Evolutionary conservation across 179 eudicot species (phyloP), one percentile per base, ranked within the genome.

Genomic region (Beta lomatogona): DNA sequence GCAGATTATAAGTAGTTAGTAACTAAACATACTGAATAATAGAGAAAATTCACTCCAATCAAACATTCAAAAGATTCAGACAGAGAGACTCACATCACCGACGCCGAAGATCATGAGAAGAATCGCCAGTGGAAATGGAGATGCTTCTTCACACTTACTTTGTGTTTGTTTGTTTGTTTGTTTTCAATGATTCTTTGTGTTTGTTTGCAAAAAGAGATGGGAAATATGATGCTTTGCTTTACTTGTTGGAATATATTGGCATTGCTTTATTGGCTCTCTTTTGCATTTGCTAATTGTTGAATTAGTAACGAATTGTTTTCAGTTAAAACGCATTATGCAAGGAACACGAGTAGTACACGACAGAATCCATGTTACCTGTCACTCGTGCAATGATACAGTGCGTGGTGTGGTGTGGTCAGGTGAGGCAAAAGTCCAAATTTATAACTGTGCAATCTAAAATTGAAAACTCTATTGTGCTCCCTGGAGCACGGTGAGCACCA

Each of bases 161-260:
- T 21, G 67, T 63, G 45, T 66, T 13, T 66, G 70, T 28, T 10
- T 13, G 46, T 48, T 9, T 48, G 9, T 48, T 48, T 48, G 52
- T 36, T 36, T 36, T 36, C 41, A 9, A 48, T 48, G 52, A 48
- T 48, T 48, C 52, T 48, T 48, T 48, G 9, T 8, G 19, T 60
- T 60, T 5, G 25, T 60, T 12, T 1, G 1, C 9, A 4, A 48
- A 11, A 11, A 9, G 54, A 48, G 14, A 13, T 55, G 77, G 9
- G 52, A n/a, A 58, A 59, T 5, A 75, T 36, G 41, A 44, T 75
- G 52, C 78, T 55, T 75, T 58, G 78, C 78, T 75, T 75, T 19
- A 22, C 66, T 41, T 19, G 78, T 28, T n/a, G 44, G 77, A 28
- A 13, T 36, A 9, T 21, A 22, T 73, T 53, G 8, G 52, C 68